Percentiles rank a stretch among this genome's conserved stretches.
Evolutionary conservation across 495 filamentous ascomycete genomes (phyloP).

Genomic region (Articulospora tetracladia): DNA sequence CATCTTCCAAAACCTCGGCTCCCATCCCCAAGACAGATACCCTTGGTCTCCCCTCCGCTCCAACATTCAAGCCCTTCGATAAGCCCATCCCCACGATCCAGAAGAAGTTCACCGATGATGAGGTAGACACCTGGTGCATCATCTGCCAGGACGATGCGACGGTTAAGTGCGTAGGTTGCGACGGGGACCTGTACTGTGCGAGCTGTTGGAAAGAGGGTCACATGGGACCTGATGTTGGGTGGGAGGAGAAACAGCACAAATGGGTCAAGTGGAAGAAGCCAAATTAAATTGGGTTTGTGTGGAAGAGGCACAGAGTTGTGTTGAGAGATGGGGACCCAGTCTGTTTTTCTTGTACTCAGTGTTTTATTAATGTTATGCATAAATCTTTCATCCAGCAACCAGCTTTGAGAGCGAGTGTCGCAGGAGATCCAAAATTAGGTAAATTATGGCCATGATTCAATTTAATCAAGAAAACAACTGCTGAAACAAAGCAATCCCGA

Average conservation of each 20-base stretch:
- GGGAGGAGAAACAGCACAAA: slow-evolving; percentile 50
- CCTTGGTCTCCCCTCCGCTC: slow-evolving; percentile 48
- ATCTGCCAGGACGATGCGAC: slow-evolving; percentile 67
- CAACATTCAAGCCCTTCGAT: slow-evolving; percentile 44
- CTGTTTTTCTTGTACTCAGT: too few species aligned
- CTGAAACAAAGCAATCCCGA: too few species aligned
- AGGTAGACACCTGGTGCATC: slow-evolving; percentile 64
- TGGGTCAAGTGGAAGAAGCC: slow-evolving; percentile 24
- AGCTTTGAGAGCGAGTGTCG: too few species aligned
- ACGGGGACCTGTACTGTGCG: slow-evolving; percentile 60
- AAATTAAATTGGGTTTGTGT: too few species aligned
- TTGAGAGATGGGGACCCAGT: too few species aligned
- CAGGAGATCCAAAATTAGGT: too few species aligned
- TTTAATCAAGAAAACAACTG: too few species aligned
- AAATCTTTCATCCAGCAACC: too few species aligned
- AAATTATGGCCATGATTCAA: too few species aligned
- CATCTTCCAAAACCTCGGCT: neutral
- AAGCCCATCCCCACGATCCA: slow-evolving; percentile 29
- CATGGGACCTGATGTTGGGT: slow-evolving; percentile 50
- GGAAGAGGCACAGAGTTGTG: too few species aligned
- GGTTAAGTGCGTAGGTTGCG: slow-evolving; percentile 59
- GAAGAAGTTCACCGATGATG: slow-evolving; percentile 51
- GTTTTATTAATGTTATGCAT: too few species aligned
- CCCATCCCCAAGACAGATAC: slow-evolving; percentile 10
- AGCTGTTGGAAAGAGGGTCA: slow-evolving; percentile 70